These are phyloP conservation scores for Dictyostelium capitatum DNA, from an alignment of 78 protist species.

Conservation along the genomic window DNA sequence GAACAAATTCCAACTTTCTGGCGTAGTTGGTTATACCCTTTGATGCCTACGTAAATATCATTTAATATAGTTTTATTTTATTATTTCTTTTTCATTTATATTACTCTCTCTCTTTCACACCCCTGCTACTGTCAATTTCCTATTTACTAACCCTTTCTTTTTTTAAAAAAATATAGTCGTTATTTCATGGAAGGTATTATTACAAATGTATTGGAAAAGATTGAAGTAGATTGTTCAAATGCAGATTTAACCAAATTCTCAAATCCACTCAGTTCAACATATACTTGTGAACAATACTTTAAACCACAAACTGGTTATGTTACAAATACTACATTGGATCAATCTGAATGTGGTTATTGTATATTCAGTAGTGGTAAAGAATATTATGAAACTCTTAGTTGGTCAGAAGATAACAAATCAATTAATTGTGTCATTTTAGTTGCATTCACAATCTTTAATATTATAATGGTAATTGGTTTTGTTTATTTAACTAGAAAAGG, in stretches of 20 bases:
- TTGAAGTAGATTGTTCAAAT: constrained; percentile 10
- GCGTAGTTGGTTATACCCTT: constrained; percentile 40
- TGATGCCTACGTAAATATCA: too few species aligned
- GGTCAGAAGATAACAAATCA: constrained; percentile 20
- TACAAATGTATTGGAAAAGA: constrained; percentile 15
- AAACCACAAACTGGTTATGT: constrained; percentile 35
- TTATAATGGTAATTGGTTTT: constrained; percentile 13
- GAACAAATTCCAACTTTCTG: constrained; percentile 39
- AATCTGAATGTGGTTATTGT: constrained; percentile 64
- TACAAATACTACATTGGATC: not conserved
- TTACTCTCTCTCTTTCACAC: too few species aligned
- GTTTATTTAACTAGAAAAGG: constrained; percentile 50
- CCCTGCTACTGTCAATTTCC: too few species aligned
- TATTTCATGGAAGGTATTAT: constrained; percentile 55
- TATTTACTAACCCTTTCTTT: too few species aligned
- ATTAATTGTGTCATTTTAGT: constrained; percentile 33
- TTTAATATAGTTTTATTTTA: too few species aligned
- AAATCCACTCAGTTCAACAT: not conserved
- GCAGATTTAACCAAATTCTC: constrained; percentile 37
- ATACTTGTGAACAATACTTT: constrained; percentile 34
- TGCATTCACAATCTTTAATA: constrained; percentile 38
- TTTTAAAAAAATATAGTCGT: not conserved
- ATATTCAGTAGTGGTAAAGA: constrained; percentile 36
- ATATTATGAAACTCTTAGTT: not conserved
- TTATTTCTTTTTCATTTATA: too few species aligned